These are phyloP conservation scores for Centaurea solstitialis DNA, from an alignment of 129 eudicot species.

Conservation along the genomic window DNA sequence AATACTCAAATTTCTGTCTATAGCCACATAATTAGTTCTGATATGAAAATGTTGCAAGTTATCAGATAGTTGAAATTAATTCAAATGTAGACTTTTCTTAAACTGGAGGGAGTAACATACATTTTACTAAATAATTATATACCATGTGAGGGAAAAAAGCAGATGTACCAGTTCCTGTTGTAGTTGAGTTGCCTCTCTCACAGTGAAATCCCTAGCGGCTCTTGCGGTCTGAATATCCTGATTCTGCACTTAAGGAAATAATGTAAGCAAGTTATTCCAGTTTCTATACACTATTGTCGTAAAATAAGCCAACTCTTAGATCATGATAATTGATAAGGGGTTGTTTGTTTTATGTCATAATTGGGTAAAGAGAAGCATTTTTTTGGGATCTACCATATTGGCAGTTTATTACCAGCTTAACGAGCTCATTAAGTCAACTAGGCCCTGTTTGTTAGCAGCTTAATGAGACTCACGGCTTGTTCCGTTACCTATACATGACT, in stretches of 20 bases:
- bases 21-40: background rate
- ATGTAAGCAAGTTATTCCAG: background rate
- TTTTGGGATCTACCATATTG: too few relatives aligned
- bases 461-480: too few relatives aligned
- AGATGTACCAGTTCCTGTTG: conserved; percentile 68
- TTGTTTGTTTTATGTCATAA: too few relatives aligned
- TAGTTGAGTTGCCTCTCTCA: conserved; percentile 62
- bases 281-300: background rate
- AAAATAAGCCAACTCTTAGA: background rate
- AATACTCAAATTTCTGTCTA: background rate
- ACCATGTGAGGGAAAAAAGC: conserved; percentile 7
- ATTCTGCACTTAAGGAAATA: conserved; percentile 31
- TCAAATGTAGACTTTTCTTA: background rate
- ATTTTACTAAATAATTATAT: background rate
- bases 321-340: too few relatives aligned
- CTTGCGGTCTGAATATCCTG: conserved; percentile 53
- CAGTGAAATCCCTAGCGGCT: conserved; percentile 76
- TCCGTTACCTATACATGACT: too few relatives aligned
- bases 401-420: too few relatives aligned
- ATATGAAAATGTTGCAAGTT: background rate
- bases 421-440: too few relatives aligned
- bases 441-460: too few relatives aligned
- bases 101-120: background rate
- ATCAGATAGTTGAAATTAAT: background rate
- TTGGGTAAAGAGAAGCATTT: too few relatives aligned